A percentile compares a stretch with the other conserved stretches of the same genome.
Conservation (phyloP, 2,329 filamentous ascomycete genomes). For the Biscogniauxia marginata region DNA sequence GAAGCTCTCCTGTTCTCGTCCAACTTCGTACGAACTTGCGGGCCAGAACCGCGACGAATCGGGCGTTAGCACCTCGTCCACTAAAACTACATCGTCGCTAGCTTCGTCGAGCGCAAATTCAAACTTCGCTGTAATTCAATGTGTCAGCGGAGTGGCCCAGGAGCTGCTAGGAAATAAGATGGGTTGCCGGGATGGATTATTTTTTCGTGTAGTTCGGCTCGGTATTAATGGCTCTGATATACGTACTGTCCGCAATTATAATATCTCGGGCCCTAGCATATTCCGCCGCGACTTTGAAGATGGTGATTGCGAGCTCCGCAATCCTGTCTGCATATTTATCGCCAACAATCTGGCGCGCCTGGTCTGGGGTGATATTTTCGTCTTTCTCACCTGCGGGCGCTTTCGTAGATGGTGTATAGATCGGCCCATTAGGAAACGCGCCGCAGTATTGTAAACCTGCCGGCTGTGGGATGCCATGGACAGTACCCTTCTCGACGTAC, state of each 20-base stretch:
- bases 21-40: conserved; percentile 62
- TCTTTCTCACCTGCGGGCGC: conserved; percentile 74
- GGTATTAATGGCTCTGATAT: too few species aligned
- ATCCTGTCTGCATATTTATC: conserved; percentile 61
- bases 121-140: conserved; percentile 40
- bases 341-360: conserved; percentile 62
- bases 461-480: conserved; percentile 76
- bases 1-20: conserved; percentile 75
- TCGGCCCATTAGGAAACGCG: conserved; percentile 62
- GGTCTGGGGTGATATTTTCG: conserved; percentile 76
- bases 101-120: conserved; percentile 53
- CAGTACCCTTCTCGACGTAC: conserved; percentile 67
- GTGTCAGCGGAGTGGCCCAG: not conserved
- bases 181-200: too few species aligned
- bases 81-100: conserved; percentile 66
- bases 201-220: too few species aligned
- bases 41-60: conserved; percentile 87
- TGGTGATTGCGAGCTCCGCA: conserved; percentile 59
- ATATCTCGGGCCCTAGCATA: conserved; percentile 66
- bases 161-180: too few species aligned
- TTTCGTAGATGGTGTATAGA: conserved; percentile 80
- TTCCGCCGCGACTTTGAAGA: conserved; percentile 61
- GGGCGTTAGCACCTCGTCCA: conserved; percentile 81
- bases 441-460: conserved; percentile 60
- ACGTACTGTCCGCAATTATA: conserved; percentile 60